Evolutionary conservation across 441 rosid genomes (phyloP).

Genomic region (Kokia cookei): DNA sequence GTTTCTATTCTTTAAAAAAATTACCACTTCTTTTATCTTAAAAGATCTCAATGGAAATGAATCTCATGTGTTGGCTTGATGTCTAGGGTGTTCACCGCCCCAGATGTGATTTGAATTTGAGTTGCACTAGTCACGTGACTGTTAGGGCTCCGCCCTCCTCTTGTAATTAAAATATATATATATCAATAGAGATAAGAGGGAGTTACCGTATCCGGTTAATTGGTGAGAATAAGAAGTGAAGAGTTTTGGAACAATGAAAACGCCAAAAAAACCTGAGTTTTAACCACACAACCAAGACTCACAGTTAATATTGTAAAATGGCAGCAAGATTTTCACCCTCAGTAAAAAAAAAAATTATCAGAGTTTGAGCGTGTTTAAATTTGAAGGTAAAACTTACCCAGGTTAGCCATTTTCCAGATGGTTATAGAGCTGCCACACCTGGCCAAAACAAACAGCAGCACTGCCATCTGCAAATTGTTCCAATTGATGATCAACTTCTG

Average conservation of each 20-base stretch:
- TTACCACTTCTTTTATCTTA: too few species aligned
- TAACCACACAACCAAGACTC: background rate
- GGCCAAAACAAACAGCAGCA: conserved; percentile 73
- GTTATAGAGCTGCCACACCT: conserved; percentile 92
- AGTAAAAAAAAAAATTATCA: too few species aligned
- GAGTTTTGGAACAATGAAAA: conserved; percentile 64
- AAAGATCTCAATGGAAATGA: too few species aligned
- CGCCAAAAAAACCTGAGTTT: conserved; percentile 72
- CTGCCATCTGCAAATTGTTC: conserved; percentile 74
- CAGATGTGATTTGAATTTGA: accelerated
- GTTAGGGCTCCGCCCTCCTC: too few species aligned
- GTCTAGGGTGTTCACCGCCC: too few species aligned
- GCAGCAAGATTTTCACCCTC: too few species aligned
- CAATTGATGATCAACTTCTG: conserved; percentile 11
- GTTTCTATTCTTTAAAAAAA: too few species aligned
- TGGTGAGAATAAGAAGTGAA: conserved; percentile 71
- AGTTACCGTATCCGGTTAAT: conserved; percentile 63
- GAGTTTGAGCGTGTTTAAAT: too few species aligned
- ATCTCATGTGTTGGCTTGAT: too few species aligned
- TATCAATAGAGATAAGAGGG: background rate
- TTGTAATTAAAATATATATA: too few species aligned
- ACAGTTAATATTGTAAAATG: background rate
- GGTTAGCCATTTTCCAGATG: conserved; percentile 84
- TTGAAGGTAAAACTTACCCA: conserved; percentile 33
- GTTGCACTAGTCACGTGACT: too few species aligned